Conservation (phyloP, 805 yeast species). For the Priceomyces melissophilus region DNA sequence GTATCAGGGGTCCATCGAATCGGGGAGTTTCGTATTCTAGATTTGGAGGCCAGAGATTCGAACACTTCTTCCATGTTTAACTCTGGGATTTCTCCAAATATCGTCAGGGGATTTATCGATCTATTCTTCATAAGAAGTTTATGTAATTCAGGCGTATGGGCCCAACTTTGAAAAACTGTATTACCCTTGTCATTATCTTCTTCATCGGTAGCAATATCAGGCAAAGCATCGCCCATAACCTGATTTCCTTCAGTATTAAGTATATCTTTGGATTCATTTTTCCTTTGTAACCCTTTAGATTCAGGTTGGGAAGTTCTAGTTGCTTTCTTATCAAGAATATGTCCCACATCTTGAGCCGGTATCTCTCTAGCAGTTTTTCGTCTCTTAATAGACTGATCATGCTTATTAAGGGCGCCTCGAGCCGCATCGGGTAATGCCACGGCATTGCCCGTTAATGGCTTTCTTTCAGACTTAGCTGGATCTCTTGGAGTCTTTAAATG, state of each 20-base stretch:
- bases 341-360: conserved; percentile 1
- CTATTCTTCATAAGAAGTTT: conserved; percentile 23
- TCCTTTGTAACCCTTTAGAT: conserved; percentile 1
- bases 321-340: conserved; percentile 10
- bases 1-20: conserved; percentile 41
- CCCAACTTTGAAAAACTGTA: conserved; percentile 34
- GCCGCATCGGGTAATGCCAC: conserved; percentile 39
- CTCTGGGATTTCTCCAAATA: conserved; percentile 75
- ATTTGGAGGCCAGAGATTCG: conserved; percentile 46
- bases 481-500: neutral
- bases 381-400: conserved; percentile 3
- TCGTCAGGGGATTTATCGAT: conserved; percentile 56
- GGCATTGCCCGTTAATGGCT: conserved; percentile 21
- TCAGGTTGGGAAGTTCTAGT: conserved; percentile 7
- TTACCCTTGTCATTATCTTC: conserved; percentile 22
- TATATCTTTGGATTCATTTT: conserved; percentile 1
- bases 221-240: conserved; percentile 22
- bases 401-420: conserved; percentile 17
- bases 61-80: conserved; percentile 69
- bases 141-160: conserved; percentile 34
- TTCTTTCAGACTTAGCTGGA: conserved; percentile 2
- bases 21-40: conserved; percentile 55
- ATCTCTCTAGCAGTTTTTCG: conserved; percentile 6
- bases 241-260: conserved; percentile 11
- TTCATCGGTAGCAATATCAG: conserved; percentile 41